Conservation (phyloP, 345 rosid genomes). For the Garcia nutans region DNA sequence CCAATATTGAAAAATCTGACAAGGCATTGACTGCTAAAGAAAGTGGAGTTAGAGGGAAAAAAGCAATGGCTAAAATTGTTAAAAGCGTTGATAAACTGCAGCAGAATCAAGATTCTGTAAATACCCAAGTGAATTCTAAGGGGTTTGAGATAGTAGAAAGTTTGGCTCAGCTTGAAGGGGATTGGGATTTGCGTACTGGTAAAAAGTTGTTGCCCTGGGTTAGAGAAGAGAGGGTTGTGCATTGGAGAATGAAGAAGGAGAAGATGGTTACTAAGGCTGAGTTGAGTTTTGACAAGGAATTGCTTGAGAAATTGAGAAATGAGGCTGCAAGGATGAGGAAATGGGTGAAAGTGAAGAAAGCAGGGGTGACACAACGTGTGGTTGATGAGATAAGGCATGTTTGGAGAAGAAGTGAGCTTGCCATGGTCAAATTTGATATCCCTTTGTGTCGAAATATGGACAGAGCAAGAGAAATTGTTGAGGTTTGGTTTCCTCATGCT, state of each 20-base stretch:
- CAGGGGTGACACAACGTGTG: slow-evolving; percentile 68
- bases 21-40: slow-evolving; percentile 61
- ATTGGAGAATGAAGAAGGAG: slow-evolving; percentile 60
- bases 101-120: slow-evolving; percentile 11
- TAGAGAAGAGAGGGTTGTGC: slow-evolving; percentile 48
- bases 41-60: slow-evolving; percentile 65
- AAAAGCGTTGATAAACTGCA: slow-evolving; percentile 51
- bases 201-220: slow-evolving; percentile 64
- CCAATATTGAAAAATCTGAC: slow-evolving; percentile 41
- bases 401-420: slow-evolving; percentile 67
- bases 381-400: slow-evolving; percentile 51
- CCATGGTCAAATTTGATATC: slow-evolving; percentile 65
- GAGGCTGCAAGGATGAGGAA: slow-evolving; percentile 61
- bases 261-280: slow-evolving; percentile 49
- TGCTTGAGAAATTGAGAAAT: slow-evolving; percentile 55
- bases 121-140: slow-evolving; percentile 4
- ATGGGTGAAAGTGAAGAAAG: slow-evolving; percentile 87
- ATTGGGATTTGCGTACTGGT: slow-evolving; percentile 18
- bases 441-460: slow-evolving; percentile 83
- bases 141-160: slow-evolving; percentile 33
- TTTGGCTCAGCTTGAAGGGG: slow-evolving; percentile 33
- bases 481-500: slow-evolving; percentile 45
- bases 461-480: slow-evolving; percentile 73
- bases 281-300: slow-evolving; percentile 48
- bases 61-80: slow-evolving; percentile 63